Evolutionary conservation across 2,329 filamentous ascomycete genomes (phyloP), one percentile per base, ranked within the genome.

Genomic region (Gnomoniopsis sp.): DNA sequence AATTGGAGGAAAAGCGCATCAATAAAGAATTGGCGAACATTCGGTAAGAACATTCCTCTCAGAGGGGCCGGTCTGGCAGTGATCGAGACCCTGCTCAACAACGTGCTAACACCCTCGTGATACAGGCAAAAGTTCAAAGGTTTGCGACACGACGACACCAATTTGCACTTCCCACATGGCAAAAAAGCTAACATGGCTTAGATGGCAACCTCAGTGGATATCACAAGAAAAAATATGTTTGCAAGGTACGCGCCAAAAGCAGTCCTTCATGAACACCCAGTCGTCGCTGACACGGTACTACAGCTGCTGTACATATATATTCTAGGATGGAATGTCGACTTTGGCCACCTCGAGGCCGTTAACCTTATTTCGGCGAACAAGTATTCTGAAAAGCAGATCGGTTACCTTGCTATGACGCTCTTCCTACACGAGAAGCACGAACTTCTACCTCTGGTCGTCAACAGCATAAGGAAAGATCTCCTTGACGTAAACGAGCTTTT

Each of bases 181-280:
- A 30, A 17, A 30, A 17, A 57, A 51, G 60, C 70, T 74, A 69
- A 74, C 59, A 49, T 46, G 50, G n/a, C 57, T 60, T 63, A 87
- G 90, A 95, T 73, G 93, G 92, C 64, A 95, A 84, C 71, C 79
- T 99, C 59, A 96, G 89, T 71, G 96, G 95, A 65, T 99, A 99
- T 72, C 92, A 97, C 80, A 97, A 96, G 82, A 99, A 99, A 84
- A 99, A 99, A 89, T 99, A 99, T 73, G 95, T 99, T 66, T 99
- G 95, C 90, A 99, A 99, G 80, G 84, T 86, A 77, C 57, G 72
- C 54, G 6, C n/a, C 33, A 43, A 49, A 36, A 33, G 61, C 67
- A 58, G 17, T 7, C 34, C 54, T 33, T 22, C 26, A 23, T 17
- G 23, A 55, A 44, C 26, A 14, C 3, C 8, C 12, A 21, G 6